These are phyloP conservation scores for Ustilago hordei DNA, from an alignment of 1,284 basidiomycete genomes.

Conservation along the genomic window DNA sequence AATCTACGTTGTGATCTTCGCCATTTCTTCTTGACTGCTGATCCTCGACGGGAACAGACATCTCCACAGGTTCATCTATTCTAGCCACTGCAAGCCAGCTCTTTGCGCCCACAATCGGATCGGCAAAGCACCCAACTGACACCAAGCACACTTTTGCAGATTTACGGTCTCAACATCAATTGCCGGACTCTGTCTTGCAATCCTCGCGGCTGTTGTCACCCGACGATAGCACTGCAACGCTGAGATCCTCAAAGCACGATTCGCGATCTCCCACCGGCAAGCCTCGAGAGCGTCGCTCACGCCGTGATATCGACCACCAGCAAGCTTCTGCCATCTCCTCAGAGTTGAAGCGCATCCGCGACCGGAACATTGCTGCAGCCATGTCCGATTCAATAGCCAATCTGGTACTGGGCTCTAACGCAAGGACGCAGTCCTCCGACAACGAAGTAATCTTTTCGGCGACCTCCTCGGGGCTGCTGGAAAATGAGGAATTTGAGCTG, in stretches of 20 bases:
- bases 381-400: slow-evolving; percentile 42
- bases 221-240: slow-evolving; percentile 22
- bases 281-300: background rate
- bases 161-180: background rate
- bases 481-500: slow-evolving; percentile 28
- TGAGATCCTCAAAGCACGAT: slow-evolving; percentile 9
- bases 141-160: slow-evolving; percentile 8
- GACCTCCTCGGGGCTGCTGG: slow-evolving; percentile 27
- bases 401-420: slow-evolving; percentile 42
- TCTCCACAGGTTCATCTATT: slow-evolving; percentile 6
- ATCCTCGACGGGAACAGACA: slow-evolving; percentile 7
- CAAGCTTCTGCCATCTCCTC: slow-evolving; percentile 34
- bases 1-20: background rate
- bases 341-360: slow-evolving; percentile 39
- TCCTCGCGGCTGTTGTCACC: slow-evolving; percentile 32
- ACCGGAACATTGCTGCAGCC: slow-evolving; percentile 26
- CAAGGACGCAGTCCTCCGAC: slow-evolving; percentile 1
- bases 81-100: slow-evolving; percentile 15
- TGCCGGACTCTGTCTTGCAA: slow-evolving; percentile 27
- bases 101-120: slow-evolving; percentile 1
- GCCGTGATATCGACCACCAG: background rate
- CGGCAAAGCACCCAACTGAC: background rate
- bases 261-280: background rate
- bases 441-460: slow-evolving; percentile 47
- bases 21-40: background rate